Base-by-base conservation (phyloP, 495 filamentous ascomycete genomes). In the Entonaema liquescens region DNA sequence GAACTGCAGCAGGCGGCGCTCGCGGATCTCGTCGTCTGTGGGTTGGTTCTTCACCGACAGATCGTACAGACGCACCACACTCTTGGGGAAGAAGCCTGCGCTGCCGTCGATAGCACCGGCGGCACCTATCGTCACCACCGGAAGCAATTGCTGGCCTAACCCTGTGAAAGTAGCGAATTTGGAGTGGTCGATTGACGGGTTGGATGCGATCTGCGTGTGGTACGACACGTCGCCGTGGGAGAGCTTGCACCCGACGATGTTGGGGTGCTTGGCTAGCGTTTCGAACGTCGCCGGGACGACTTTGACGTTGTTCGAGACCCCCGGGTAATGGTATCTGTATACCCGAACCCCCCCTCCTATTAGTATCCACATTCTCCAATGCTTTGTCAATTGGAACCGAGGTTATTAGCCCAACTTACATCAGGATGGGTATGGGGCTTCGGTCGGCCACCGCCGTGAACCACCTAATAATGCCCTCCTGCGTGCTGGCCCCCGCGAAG, bases 201-300 rank as follows among this genome's bases (percentile, higher is more conserved):
- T 81, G 21, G 82, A 79, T 6, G 84, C 84, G 38, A 91, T 85
- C 58, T 87, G 89, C 6, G 86, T 78, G 70, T 90, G 89, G 62
- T 84, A 81, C 13, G 86, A 86, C 49, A 91, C 82, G 55, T 89
- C 86, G 61, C 87, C 88, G 71, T 91, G 89, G 5, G 88, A 90
- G 74, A 91, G 87, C 79, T 91, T 91, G 77, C 86, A 88, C 38
- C 89, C 89, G 0, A 90, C 88, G 59, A 91, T 89, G 57, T 88
- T 89, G 15, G 81, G 81, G 70, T 90, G 83, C 25, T 78, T 72
- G 1, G 89, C 85, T 19, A 91, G 80, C 4, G 67, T 71, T 23
- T 79, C 82, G 72, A 88, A 88, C 9, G 85, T 89, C 26, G 84
- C 79, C 4, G 88, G 85, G 12, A 80, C 69, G 54, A 90, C 79